A percentile compares a stretch with the other conserved stretches of the same genome.
Conservation (phyloP, 2,329 filamentous ascomycete genomes). For the Xylariaceae sp. region DNA sequence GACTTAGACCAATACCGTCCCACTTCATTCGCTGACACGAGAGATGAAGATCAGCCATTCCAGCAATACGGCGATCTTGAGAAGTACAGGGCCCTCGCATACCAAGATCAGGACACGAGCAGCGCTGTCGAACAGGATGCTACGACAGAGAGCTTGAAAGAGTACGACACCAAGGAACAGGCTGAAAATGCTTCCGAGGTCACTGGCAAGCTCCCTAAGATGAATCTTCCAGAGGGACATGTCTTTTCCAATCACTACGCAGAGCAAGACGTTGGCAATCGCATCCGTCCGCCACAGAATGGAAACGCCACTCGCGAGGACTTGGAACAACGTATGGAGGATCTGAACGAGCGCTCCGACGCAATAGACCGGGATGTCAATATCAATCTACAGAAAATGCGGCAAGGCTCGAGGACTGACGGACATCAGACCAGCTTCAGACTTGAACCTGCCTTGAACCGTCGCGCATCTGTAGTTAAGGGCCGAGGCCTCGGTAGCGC, state of each 20-base stretch:
- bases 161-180: conserved; percentile 34
- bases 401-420: conserved; percentile 23
- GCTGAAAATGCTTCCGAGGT: background rate
- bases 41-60: conserved; percentile 23
- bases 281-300: background rate
- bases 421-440: conserved; percentile 17
- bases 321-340: conserved; percentile 29
- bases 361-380: conserved; percentile 26
- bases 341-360: conserved; percentile 27
- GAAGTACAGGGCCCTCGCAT: conserved; percentile 34
- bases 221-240: conserved; percentile 15
- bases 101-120: conserved; percentile 33
- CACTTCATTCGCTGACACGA: conserved; percentile 22
- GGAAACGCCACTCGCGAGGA: conserved; percentile 20
- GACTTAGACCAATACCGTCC: conserved; percentile 40
- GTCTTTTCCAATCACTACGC: conserved; percentile 4
- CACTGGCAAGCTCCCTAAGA: conserved; percentile 14
- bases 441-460: conserved; percentile 17
- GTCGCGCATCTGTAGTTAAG: conserved; percentile 2
- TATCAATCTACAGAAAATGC: conserved; percentile 20
- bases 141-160: conserved; percentile 32
- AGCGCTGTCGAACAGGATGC: conserved; percentile 27
- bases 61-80: conserved; percentile 37
- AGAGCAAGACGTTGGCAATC: background rate
- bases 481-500: background rate